These are phyloP conservation scores for Nemania serpens DNA, from an alignment of 2,329 filamentous ascomycete species.

Conservation along the genomic window DNA sequence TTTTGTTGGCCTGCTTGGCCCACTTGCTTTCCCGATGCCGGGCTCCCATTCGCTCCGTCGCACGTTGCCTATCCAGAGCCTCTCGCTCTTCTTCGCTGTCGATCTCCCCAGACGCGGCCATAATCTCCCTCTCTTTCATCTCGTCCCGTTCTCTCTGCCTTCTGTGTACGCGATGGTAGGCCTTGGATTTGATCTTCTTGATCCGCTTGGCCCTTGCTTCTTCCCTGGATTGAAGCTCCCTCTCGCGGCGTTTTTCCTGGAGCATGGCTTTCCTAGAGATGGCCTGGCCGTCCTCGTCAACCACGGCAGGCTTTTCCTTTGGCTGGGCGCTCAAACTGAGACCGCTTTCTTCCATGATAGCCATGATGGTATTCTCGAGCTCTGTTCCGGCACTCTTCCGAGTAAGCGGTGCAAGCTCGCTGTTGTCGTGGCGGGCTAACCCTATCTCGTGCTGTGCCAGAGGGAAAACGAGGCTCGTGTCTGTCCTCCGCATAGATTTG, in stretches of 20 bases:
- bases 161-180: conserved; percentile 88
- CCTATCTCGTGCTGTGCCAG: conserved; percentile 72
- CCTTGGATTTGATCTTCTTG: conserved; percentile 99
- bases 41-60: conserved; percentile 82
- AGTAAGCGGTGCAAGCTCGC: conserved; percentile 68
- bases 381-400: conserved; percentile 73
- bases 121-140: conserved; percentile 56
- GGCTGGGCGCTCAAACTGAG: conserved; percentile 61
- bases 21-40: conserved; percentile 89
- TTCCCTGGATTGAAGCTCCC: conserved; percentile 87
- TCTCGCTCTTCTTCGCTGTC: conserved; percentile 70
- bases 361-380: conserved; percentile 82
- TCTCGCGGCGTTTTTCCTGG: conserved; percentile 75
- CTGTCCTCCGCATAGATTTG: conserved; percentile 88
- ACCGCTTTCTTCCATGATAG: conserved; percentile 88
- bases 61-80: conserved; percentile 72
- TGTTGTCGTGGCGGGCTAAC: conserved; percentile 61
- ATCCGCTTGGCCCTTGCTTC: conserved; percentile 87
- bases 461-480: conserved; percentile 82
- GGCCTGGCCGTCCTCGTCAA: conserved; percentile 73
- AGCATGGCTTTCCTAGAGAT: conserved; percentile 72
- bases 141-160: conserved; percentile 67
- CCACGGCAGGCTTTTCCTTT: conserved; percentile 64
- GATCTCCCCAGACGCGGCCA: conserved; percentile 61
- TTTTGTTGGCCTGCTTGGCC: conserved; percentile 82